A percentile compares a stretch with the other conserved stretches of the same genome.
These are phyloP conservation scores for Saccharomyces paradoxus DNA, from an alignment of 805 yeast genomes.

Conservation along the genomic window DNA sequence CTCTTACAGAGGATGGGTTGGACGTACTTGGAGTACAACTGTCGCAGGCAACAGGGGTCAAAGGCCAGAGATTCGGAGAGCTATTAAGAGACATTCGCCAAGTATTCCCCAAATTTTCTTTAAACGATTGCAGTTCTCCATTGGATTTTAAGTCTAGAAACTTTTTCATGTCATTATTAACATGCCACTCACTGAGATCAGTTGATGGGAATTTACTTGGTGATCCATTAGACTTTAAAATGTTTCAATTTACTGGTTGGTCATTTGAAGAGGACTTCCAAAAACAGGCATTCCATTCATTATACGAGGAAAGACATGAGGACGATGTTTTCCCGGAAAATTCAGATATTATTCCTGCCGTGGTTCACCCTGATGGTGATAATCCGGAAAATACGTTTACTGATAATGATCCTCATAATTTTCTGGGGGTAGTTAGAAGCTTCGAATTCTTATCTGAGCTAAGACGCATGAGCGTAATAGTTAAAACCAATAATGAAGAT, in stretches of 20 bases:
- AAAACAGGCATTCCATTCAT: slow-evolving; percentile 31
- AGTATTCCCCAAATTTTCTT: slow-evolving; percentile 22
- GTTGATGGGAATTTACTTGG: slow-evolving; percentile 80
- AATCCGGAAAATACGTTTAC: slow-evolving; percentile 29
- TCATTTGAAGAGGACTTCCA: slow-evolving; percentile 57
- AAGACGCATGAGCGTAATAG: slow-evolving; percentile 85
- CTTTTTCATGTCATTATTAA: slow-evolving; percentile 35
- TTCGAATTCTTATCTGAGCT: slow-evolving; percentile 80
- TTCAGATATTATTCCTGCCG: slow-evolving; percentile 39
- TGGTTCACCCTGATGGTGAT: slow-evolving; percentile 37
- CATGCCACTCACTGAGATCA: slow-evolving; percentile 80
- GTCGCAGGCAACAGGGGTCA: slow-evolving; percentile 15
- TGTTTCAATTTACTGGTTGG: slow-evolving; percentile 89
- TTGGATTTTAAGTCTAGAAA: slow-evolving; percentile 23
- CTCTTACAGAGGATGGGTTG: slow-evolving; percentile 92
- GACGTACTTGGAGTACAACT: slow-evolving; percentile 69
- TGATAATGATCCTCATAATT: slow-evolving; percentile 30
- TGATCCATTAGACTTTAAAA: slow-evolving; percentile 86
- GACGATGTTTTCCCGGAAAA: slow-evolving; percentile 36
- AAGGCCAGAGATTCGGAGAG: slow-evolving; percentile 20
- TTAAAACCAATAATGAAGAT: slow-evolving; percentile 37
- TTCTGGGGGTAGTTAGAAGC: slow-evolving; percentile 42
- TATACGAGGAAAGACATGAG: slow-evolving; percentile 34
- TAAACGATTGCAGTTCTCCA: slow-evolving; percentile 26
- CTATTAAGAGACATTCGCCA: slow-evolving; percentile 18